Conservation (phyloP, 2,329 filamentous ascomycete species). For the Penicillium expansum region DNA sequence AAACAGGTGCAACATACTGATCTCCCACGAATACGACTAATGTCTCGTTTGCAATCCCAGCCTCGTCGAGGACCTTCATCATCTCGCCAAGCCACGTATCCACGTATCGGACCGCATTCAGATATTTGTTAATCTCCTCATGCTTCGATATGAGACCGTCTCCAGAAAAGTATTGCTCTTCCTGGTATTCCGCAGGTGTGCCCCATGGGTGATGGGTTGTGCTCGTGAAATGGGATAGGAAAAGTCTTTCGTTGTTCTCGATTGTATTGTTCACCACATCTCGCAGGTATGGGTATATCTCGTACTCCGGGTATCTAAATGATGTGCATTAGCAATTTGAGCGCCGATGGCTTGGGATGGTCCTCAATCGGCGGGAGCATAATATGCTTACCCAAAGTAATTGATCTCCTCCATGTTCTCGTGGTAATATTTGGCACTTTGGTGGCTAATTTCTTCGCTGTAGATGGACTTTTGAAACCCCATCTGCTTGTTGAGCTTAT, state of each 20-base stretch:
- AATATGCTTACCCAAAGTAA: constrained; percentile 43
- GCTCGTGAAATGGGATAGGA: constrained; percentile 34
- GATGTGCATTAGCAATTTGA: neutral
- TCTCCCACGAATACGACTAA: constrained; percentile 47
- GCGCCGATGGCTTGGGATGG: neutral
- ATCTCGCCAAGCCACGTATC: constrained; percentile 43
- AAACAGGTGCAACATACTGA: constrained; percentile 24
- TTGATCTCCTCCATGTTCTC: constrained; percentile 35
- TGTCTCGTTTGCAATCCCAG: constrained; percentile 46
- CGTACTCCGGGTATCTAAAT: constrained; percentile 22
- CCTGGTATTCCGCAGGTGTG: constrained; percentile 31
- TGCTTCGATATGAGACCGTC: constrained; percentile 24
- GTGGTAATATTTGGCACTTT: constrained; percentile 34
- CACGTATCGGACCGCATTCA: constrained; percentile 44
- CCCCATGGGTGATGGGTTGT: constrained; percentile 45
- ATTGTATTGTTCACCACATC: constrained; percentile 35
- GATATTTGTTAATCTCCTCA: constrained; percentile 41
- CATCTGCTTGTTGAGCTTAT: constrained; percentile 33
- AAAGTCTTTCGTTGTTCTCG: constrained; percentile 27
- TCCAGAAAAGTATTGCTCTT: constrained; percentile 26
- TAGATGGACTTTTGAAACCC: constrained; percentile 35
- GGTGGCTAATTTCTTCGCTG: constrained; percentile 29
- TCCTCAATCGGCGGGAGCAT: neutral
- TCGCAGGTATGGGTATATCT: constrained; percentile 13
- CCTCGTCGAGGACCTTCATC: constrained; percentile 43